phyloP scores from a whole-genome alignment of 2,329 filamentous ascomycete genomes.

The Capronia coronata region DNA sequence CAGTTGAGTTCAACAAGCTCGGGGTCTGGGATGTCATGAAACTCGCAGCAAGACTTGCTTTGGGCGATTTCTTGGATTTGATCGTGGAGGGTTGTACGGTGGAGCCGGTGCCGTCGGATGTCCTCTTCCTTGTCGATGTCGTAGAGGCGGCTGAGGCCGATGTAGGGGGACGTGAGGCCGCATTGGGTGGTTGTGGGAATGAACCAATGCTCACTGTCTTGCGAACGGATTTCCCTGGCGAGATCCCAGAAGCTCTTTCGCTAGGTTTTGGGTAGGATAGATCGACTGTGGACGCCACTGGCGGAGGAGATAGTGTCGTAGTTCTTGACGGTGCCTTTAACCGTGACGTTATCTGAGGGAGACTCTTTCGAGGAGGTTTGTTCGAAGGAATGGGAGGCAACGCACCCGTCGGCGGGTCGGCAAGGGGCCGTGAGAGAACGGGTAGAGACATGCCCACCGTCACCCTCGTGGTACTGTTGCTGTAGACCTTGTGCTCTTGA shows the following conservation, averaged over 20 bases:
- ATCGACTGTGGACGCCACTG: constrained; percentile 47
- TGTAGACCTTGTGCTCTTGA: not conserved
- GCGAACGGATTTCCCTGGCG: constrained; percentile 62
- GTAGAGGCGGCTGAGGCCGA: constrained; percentile 42
- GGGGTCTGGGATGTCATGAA: constrained; percentile 52
- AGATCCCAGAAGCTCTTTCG: constrained; percentile 38
- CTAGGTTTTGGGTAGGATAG: constrained; percentile 53
- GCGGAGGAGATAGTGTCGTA: constrained; percentile 42
- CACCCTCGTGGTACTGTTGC: constrained; percentile 1
- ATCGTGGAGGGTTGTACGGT: constrained; percentile 31
- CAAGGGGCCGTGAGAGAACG: constrained; percentile 45
- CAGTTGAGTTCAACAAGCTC: constrained; percentile 71
- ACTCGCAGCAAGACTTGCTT: constrained; percentile 49
- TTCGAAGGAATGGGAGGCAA: constrained; percentile 67
- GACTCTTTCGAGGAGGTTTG: constrained; percentile 61
- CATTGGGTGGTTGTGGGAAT: constrained; percentile 81
- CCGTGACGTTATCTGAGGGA: constrained; percentile 36
- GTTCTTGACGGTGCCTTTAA: constrained; percentile 46
- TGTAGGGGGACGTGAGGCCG: constrained; percentile 56
- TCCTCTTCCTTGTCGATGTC: constrained; percentile 29
- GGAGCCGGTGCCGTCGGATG: constrained; percentile 43
- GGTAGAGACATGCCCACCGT: constrained; percentile 22
- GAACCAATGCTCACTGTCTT: constrained; percentile 91
- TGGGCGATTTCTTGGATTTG: constrained; percentile 51
- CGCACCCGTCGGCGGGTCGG: constrained; percentile 64